Evolutionary conservation across 495 filamentous ascomycete genomes (phyloP).

Genomic region (Xylaria acuta): DNA sequence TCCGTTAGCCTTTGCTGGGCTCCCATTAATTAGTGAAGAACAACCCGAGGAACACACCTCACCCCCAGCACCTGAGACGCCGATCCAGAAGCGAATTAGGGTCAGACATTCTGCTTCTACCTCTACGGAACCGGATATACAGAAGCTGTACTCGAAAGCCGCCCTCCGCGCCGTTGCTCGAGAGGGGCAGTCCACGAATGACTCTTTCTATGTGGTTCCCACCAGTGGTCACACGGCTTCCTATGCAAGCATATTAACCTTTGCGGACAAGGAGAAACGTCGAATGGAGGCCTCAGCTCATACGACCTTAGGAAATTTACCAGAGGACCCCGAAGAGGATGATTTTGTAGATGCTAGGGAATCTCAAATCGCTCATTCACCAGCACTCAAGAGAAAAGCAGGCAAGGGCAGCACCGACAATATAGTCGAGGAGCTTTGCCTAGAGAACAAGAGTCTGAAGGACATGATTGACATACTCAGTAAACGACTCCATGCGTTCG

Average conservation of each 20-base stretch:
- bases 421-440: constrained; percentile 79
- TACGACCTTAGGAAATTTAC: constrained; percentile 37
- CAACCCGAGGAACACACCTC: constrained; percentile 36
- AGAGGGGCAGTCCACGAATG: constrained; percentile 61
- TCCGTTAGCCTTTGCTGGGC: constrained; percentile 87
- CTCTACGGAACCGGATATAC: constrained; percentile 72
- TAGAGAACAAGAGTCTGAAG: constrained; percentile 80
- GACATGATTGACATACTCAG: constrained; percentile 78
- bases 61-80: constrained; percentile 40
- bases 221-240: constrained; percentile 85
- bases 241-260: constrained; percentile 84
- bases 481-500: constrained; percentile 81
- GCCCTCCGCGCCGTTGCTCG: constrained; percentile 70
- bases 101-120: constrained; percentile 44
- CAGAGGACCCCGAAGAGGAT: constrained; percentile 68
- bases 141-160: constrained; percentile 77
- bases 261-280: constrained; percentile 70
- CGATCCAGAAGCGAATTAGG: constrained; percentile 45
- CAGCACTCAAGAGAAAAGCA: constrained; percentile 38
- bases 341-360: constrained; percentile 91
- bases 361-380: constrained; percentile 52
- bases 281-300: constrained; percentile 49
- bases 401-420: constrained; percentile 50
- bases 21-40: constrained; percentile 73
- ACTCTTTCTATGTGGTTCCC: constrained; percentile 96